Evolutionary conservation across 768 basidiomycete genomes (phyloP).

Genomic region (Russula griseocarnosa): DNA sequence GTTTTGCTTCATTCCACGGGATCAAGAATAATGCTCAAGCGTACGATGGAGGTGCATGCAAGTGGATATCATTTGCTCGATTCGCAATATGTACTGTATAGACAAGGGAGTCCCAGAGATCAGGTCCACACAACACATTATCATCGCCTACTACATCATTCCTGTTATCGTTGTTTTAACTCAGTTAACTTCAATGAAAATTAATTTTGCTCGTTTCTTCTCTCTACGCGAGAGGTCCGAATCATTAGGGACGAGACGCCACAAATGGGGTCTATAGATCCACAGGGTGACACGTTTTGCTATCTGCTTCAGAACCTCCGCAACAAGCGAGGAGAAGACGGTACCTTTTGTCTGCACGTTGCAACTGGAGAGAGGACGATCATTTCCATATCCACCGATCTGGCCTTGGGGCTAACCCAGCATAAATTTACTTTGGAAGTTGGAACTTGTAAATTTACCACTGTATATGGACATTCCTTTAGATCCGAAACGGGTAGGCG

Average conservation of each 20-base stretch:
- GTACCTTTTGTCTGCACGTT: not conserved
- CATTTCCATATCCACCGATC: conserved; percentile 7
- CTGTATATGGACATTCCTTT: not conserved
- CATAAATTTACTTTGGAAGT: no score
- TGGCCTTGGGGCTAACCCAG: not conserved
- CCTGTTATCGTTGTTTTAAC: not conserved
- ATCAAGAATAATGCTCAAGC: not conserved
- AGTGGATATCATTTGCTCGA: not conserved
- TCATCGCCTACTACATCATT: not conserved
- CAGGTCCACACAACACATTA: not conserved
- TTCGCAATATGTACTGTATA: conserved; percentile 1
- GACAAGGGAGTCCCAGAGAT: not conserved
- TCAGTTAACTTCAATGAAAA: not conserved
- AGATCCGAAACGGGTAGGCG: conserved; percentile 1
- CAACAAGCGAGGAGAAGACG: conserved; percentile 10
- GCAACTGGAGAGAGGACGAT: not conserved
- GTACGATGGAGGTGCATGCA: not conserved
- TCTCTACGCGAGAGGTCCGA: not conserved
- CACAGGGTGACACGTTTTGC: conserved; percentile 1
- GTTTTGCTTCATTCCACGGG: not conserved
- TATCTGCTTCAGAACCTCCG: not conserved
- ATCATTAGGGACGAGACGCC: not conserved
- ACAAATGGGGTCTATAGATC: conserved; percentile 6
- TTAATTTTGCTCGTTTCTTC: not conserved
- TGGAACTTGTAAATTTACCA: not conserved